These are phyloP conservation scores for Eimeria brunetti DNA, from an alignment of 169 alveolate species.

Conservation along the genomic window DNA sequence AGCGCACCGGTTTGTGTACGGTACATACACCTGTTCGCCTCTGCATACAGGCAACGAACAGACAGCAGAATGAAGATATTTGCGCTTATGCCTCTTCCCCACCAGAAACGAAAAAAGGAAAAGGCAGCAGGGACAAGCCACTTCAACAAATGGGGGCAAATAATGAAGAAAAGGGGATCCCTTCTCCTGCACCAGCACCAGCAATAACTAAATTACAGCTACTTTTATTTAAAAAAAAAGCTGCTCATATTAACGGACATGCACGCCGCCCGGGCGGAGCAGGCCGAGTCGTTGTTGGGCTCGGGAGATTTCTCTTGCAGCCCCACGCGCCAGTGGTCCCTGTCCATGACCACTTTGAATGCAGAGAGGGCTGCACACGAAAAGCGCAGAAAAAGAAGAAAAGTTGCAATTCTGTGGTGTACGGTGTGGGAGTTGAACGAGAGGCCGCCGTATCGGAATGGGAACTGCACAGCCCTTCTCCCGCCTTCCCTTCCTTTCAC, in stretches of 20 bases:
- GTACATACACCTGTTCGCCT: constrained; percentile 63
- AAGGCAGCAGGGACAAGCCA: background rate
- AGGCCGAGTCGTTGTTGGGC: constrained; percentile 59
- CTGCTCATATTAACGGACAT: background rate
- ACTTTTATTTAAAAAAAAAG: background rate
- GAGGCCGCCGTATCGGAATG: background rate
- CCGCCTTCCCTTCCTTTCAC: too few relatives aligned
- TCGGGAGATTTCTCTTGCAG: constrained; percentile 35
- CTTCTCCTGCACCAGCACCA: background rate
- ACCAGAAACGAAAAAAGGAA: background rate
- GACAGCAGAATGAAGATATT: background rate
- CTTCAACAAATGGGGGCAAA: background rate
- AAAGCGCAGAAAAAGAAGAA: background rate
- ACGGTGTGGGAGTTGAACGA: too few relatives aligned
- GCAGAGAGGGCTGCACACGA: constrained; percentile 47
- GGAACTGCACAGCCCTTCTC: background rate
- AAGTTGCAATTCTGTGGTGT: background rate
- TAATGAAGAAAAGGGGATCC: too few relatives aligned
- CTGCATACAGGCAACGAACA: constrained; percentile 24
- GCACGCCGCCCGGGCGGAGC: constrained; percentile 61
- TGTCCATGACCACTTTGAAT: constrained; percentile 62
- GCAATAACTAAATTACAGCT: background rate
- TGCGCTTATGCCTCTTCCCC: background rate
- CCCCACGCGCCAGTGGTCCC: constrained; percentile 74
- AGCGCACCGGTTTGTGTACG: constrained; percentile 61